Base-by-base conservation (phyloP, 805 yeast genomes). In the Saccharomycopsis sp. region DNA sequence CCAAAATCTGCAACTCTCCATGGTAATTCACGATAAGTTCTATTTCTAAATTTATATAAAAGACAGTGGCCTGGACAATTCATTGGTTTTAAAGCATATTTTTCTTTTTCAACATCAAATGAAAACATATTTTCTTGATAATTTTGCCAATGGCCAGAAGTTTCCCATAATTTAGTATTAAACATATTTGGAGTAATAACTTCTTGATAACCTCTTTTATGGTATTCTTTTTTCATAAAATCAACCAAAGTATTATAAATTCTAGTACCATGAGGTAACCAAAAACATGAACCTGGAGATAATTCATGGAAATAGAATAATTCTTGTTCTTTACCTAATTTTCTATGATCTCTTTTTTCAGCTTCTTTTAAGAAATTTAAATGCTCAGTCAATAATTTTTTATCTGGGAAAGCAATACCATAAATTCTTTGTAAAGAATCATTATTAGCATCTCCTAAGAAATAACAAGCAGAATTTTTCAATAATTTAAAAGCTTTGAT, bases 1-100 rank as follows among this genome's bases (percentile, higher is more conserved):
- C 96, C 96, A 51, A 88, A 88, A 63, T 89, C 98, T 45, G 97
- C 96, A 65, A 86, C 94, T 71, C 98, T 83, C 94, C 95, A 83
- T 56, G 98, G 98, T 61, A 89, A 70, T 64, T 92, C 97, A 60
- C 96, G 75, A 67, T 92, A 89, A 2, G 96, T 86, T 64, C 96
- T 79, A 62, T 88, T 96, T 60, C 95, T 78, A 37, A 87, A 67
- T 59, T 85, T 85, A 72, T 85, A 89, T 67, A 89, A 74, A 54
- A 89, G 61, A 71, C 97, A 89, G 67, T 89, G 98, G 0, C 96
- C 95, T 0, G 95, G 95, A 54, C 95, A 86, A 59, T 85, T 85
- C 95, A 86, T 81, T 6, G 98, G 98, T 66, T 89, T 89, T 56
- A 92, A 74, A 55, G 96, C 98, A 56, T 69, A 92, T 29, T 74